A percentile compares a stretch with the other conserved stretches of the same genome.
Conservation (phyloP, 2,329 filamentous ascomycete genomes). For the Sordariomycetes sp. region DNA sequence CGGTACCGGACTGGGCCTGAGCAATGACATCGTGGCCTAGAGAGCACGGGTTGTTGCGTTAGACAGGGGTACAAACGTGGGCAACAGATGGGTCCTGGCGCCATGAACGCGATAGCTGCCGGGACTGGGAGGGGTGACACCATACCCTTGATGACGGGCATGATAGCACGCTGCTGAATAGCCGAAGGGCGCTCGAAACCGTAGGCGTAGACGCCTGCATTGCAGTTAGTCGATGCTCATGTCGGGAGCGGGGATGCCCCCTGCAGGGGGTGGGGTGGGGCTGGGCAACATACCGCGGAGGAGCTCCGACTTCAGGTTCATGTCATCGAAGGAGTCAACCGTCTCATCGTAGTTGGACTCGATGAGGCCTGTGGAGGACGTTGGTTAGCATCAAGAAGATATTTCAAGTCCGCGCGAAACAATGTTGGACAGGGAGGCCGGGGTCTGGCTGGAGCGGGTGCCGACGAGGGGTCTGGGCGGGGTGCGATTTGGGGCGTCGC, state of each 20-base stretch:
- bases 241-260: background rate
- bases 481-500: background rate
- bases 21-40: constrained; percentile 95
- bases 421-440: background rate
- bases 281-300: constrained; percentile 62
- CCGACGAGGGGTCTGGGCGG: background rate
- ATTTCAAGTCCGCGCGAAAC: background rate
- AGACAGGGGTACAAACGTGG: background rate
- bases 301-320: constrained; percentile 94
- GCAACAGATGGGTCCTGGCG: background rate
- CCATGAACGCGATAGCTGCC: background rate
- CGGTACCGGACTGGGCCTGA: constrained; percentile 98
- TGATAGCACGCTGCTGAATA: constrained; percentile 99
- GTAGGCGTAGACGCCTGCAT: constrained; percentile 85
- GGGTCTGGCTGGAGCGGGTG: background rate
- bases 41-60: background rate
- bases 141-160: constrained; percentile 99
- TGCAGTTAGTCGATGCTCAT: background rate
- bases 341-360: constrained; percentile 99
- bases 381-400: background rate
- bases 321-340: constrained; percentile 97
- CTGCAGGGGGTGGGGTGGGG: constrained; percentile 1
- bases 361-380: constrained; percentile 67
- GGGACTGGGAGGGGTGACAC: constrained; percentile 9
- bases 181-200: constrained; percentile 99